Evolutionary conservation across 257 asterid species (phyloP), one percentile per base, ranked within the genome.

Genomic region (Paraleonurus japonicus): DNA sequence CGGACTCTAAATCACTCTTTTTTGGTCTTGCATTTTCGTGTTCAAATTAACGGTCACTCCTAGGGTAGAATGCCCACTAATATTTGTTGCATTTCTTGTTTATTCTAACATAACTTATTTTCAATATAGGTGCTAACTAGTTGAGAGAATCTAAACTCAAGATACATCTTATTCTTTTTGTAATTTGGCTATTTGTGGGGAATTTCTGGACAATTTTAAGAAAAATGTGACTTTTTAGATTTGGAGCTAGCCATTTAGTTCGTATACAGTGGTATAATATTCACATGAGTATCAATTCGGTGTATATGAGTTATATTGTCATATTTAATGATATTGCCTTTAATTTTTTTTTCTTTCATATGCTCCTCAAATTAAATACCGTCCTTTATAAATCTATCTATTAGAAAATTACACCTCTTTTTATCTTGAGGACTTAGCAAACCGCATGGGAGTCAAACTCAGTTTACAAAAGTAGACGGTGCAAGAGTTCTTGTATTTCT

Each of bases 191-290:
- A 32, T 61, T 27, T 80, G 75, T 87, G 90, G 98, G 81, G 85
- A 60, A 76, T 64, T 66, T 60, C 71, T 75, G 11, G 77, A 73
- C 63, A 51, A 28, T 66, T 69, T 72, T 75, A 83, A 76, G 68
- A 76, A 78, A 32, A 81, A 68, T 55, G 76, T 57, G 65, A 63
- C 35, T 71, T 16, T 74, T 76, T 86, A 75, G 65, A 76, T 75
- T 2, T 76, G 84, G 90, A 82, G 81, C 83, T 84, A 89, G 79
- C 35, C 87, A 37, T 90, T 84, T 82, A 83, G 97, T 76, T 88
- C 97, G n/a, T n/a, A 19, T 86, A 64, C 17, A 72, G 78, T 63
- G 98, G 97, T 93, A 88, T 45, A 45, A 22, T 8, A n/a, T n/a
- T n/a, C n/a, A n/a, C n/a, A n/a, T n/a, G n/a, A n/a, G n/a, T n/a